Base-by-base conservation (phyloP, 2,329 filamentous ascomycete species). In the Aureobasidium subglaciale region DNA sequence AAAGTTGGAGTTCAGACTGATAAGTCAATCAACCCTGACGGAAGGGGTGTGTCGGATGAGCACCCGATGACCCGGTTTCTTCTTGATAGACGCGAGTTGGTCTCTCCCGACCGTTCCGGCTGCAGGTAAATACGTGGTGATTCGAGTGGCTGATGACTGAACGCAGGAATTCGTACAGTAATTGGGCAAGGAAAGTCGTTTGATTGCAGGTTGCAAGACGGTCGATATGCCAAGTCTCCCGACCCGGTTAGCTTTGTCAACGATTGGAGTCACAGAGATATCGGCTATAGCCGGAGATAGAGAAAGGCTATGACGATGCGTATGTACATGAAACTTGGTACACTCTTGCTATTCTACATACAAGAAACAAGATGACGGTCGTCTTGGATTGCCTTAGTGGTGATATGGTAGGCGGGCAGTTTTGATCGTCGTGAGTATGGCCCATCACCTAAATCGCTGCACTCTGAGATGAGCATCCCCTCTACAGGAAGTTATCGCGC, bases 1-100 rank as follows among this genome's bases (percentile, higher is more conserved):
- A 42, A 54, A 54, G 29, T 43, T 25, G 50, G 42, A 15, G 11
- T 52, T 32, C 48, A 20, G 20, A 56, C 7, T 56, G 54, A 56
- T 49, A 56, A 34, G 54, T 49, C 43, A 24, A 41, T 16, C 41
- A 30, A 22, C 52, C 32, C 35, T 42, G 13, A 18, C 52, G 30
- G 27, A 42, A 22, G 40, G 52, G 30, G 20, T 32, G 35, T 27
- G 35, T 41, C 37, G 29, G 32, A 40, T 46, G 52, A 15, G 22
- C 35, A 30, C 34, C 43, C 54, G 20, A 35, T 7, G 34, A 56
- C 32, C 34, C 42, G 43, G 43, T 41, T 56, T 56, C 30, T 34
- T 46, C 34, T 37, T 49, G 42, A 46, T 32, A 49, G 41, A 24
- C 15, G 42, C 42, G 43, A 34, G 27, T 49, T 34, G 42, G 32